Evolutionary conservation across 306 rosid genomes (phyloP).

Genomic region (Alnus rubra): DNA sequence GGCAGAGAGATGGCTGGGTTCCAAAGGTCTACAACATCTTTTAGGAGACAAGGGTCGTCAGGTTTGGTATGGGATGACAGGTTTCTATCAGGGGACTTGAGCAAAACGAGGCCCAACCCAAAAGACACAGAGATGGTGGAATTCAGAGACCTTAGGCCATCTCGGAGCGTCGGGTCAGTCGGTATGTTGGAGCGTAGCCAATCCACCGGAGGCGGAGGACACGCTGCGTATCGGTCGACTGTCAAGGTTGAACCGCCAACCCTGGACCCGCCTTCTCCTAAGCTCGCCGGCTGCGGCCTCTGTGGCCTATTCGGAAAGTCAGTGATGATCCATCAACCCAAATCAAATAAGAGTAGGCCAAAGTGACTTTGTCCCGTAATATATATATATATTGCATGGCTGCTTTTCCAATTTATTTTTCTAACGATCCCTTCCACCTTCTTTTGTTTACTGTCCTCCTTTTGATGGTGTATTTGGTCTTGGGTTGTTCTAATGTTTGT

Average conservation of each 20-base stretch:
- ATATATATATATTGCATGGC: not conserved
- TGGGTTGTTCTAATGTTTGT: not conserved
- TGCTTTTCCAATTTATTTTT: not conserved
- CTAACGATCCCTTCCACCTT: too few relatives aligned
- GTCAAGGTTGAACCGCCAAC: constrained; percentile 40
- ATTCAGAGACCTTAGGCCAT: constrained; percentile 11
- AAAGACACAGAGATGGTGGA: not conserved
- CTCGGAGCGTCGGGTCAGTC: constrained; percentile 28
- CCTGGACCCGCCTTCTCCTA: constrained; percentile 78
- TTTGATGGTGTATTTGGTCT: not conserved
- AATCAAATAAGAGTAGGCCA: constrained; percentile 44
- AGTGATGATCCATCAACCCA: constrained; percentile 20
- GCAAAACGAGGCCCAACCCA: constrained; percentile 25
- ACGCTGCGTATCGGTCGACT: constrained; percentile 21
- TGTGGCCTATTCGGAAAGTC: constrained; percentile 61
- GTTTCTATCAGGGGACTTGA: constrained; percentile 34
- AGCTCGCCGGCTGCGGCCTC: constrained; percentile 52
- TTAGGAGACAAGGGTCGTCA: constrained; percentile 77
- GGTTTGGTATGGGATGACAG: constrained; percentile 75
- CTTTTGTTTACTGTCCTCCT: not conserved
- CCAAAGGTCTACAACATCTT: constrained; percentile 69
- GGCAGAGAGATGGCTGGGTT: constrained; percentile 46
- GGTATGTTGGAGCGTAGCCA: constrained; percentile 34
- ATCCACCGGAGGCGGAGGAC: constrained; percentile 21
- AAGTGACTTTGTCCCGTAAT: not conserved